Evolutionary conservation across 495 filamentous ascomycete species (phyloP).

Genomic region (Neurospora sp.): DNA sequence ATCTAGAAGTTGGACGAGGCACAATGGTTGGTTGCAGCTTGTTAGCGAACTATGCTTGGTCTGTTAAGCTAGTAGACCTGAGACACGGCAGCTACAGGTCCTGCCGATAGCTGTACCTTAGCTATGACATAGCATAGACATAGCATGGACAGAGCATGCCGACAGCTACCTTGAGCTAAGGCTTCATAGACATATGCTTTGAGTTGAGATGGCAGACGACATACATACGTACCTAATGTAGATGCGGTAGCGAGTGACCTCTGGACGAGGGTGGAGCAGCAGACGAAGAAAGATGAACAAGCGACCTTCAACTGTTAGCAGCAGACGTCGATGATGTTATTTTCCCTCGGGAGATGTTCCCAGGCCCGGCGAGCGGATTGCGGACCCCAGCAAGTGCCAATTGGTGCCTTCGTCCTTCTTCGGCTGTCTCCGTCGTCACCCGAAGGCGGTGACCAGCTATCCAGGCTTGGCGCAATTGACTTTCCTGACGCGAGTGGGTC

Average conservation of each 20-base stretch:
- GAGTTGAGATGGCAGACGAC: background rate
- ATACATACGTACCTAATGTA: background rate
- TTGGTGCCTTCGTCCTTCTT: background rate
- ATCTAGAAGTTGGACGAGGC: background rate
- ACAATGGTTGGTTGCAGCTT: background rate
- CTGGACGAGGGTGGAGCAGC: background rate
- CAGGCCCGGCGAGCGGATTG: background rate
- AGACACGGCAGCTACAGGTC: background rate
- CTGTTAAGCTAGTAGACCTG: background rate
- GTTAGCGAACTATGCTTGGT: background rate
- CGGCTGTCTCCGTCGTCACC: constrained; percentile 15
- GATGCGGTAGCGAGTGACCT: background rate
- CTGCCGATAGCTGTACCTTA: background rate
- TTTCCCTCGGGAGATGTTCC: background rate
- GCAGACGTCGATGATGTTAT: background rate
- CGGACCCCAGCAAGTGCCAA: background rate
- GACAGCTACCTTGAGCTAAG: background rate
- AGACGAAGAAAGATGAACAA: background rate
- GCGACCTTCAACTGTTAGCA: background rate
- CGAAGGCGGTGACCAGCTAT: constrained; percentile 29
- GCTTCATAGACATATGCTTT: background rate
- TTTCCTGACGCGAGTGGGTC: background rate
- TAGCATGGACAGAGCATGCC: background rate
- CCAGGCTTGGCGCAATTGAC: background rate
- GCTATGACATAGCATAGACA: background rate